Conservation (phyloP, 306 rosid species). For the Cucurbita argyrosperma region DNA sequence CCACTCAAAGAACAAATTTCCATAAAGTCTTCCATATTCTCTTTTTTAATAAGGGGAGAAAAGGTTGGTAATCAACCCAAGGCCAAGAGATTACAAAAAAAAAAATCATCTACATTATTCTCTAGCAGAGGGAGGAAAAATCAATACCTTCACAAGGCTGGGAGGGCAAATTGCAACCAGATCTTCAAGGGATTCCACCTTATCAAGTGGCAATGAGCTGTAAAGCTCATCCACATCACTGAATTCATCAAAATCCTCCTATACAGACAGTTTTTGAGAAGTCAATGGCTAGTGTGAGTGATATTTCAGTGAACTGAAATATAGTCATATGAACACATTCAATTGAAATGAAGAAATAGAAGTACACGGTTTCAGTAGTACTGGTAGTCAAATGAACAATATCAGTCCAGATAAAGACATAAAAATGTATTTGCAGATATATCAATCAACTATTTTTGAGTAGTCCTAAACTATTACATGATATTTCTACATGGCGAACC, state of each 20-base stretch:
- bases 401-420: neutral
- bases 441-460: neutral
- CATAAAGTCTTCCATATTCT: too few species aligned
- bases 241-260: constrained; percentile 92
- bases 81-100: too few species aligned
- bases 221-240: constrained; percentile 85
- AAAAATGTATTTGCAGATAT: neutral
- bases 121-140: neutral
- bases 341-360: neutral
- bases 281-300: neutral
- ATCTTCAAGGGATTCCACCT: constrained; percentile 92
- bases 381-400: neutral
- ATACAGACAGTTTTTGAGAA: neutral
- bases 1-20: neutral
- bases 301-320: neutral
- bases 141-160: constrained; percentile 60
- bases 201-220: constrained; percentile 67
- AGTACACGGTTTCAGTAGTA: neutral
- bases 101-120: too few species aligned
- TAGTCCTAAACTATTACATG: neutral
- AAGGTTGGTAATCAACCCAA: too few species aligned
- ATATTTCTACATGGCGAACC: neutral
- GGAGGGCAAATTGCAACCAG: constrained; percentile 64
- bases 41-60: too few species aligned
- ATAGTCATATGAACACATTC: neutral